Evolutionary conservation across 1,139 yeast species (phyloP), one percentile per base, ranked within the genome.

Genomic region (Lipomyces yarrowii): DNA sequence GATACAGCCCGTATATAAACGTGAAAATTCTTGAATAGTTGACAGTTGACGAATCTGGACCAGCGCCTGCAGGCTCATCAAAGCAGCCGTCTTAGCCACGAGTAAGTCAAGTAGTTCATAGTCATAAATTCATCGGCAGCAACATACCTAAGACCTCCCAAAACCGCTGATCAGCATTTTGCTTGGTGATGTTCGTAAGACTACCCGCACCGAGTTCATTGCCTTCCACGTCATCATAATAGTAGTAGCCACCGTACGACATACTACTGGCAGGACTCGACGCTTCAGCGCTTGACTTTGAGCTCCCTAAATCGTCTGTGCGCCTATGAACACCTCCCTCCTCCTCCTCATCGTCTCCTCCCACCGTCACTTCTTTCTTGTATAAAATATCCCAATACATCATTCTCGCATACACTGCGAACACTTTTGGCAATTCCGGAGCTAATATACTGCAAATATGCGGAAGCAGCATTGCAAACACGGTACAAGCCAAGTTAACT

Each of bases 1-100:
- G 91, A 70, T 82, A 87, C n/a, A 87, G 74, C 0, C 90, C 91
- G 71, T 88, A 88, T 1, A 87, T 73, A 48, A 85, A 76, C 0
- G 87, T 82, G 60, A 78, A 80, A 18, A 82, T 71, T 11, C 80
- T 77, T 2, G 74, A 56, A 52, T 61, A 64, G 54, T 65, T 65
- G 3, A 66, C 69, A 11, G 57, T 39, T 68, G 48, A 75, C 70
- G 53, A 71, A 32, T 69, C 64, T 21, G 68, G 71, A 18, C 70
- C 72, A 8, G 69, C 66, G 35, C 70, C 73, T 13, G 71, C 73
- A 8, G 64, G 59, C 35, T 62, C 64, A 21, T 53, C 62, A 10
- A 33, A 15, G 11, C 57, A 18, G 2, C 62, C 61, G 4, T 58
- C 62, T 57, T 8, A 26, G 15, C n/a, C 4, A 37, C 42, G 23